Base-by-base conservation (phyloP, 805 yeast genomes). In the Saccharomyces kudriavzevii region DNA sequence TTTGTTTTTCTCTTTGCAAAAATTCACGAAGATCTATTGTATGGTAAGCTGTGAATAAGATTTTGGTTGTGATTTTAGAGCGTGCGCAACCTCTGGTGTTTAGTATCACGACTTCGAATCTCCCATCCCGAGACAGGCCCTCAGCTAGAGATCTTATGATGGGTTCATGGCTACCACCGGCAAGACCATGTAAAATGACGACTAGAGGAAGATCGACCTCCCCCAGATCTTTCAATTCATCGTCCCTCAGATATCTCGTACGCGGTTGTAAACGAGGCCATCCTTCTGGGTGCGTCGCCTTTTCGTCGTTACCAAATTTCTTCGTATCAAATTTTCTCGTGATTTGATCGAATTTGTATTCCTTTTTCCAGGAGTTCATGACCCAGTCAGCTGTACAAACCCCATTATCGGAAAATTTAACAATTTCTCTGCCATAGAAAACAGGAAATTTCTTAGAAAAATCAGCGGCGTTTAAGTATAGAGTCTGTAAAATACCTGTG, bases 111-210 rank as follows among this genome's bases (percentile, higher is more conserved):
- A 83, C 84, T 68, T 84, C 81, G 64, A 82, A 75, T 57, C 72
- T 61, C 4, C 61, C 63, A 52, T 71, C 70, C 14, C 66, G 60
- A 30, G 77, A 74, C 49, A 84, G 68, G 22, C 70, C 67, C 48
- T 72, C 70, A 40, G 81, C 69, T 40, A 82, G 70, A 8, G 85
- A 77, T 57, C 89, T 75, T 48, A 86, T 79, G 54, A 83, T 83
- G 22, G 87, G 82, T 65, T 87, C 94, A 60, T 83, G 87, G 14
- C 89, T 82, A 1, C 95, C 95, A 54, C 94, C 92, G 27, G 87
- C 85, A 40, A 87, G 73, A 1, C 94, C 95, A 62, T 87, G 92
- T 49, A 78, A 69, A 8, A 85, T 79, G 30, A 87, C 71, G 22
- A 83, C 74, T 49, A 87, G 71, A 3, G 91, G 91, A 55, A 74